phyloP scores from a whole-genome alignment of 78 protist genomes.

The Dictyostelium purpureum region DNA sequence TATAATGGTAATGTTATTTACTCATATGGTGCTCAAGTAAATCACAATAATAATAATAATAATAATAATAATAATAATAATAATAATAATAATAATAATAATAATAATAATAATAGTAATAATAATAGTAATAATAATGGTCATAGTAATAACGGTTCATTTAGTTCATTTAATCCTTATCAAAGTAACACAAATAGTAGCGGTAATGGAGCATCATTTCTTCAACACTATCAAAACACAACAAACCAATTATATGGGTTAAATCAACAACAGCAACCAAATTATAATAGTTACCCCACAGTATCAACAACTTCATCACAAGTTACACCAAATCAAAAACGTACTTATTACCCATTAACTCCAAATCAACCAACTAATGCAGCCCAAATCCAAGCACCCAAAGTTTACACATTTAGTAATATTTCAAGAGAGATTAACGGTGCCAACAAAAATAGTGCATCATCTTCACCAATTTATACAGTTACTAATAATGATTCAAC shows the following conservation, averaged over 20 bases:
- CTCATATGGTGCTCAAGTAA: background rate
- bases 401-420: no score
- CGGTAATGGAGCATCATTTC: background rate
- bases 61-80: slow-evolving; percentile 2
- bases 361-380: no score
- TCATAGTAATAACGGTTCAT: background rate
- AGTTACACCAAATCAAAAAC: no score
- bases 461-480: no score
- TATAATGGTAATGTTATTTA: background rate
- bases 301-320: no score
- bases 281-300: background rate
- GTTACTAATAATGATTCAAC: background rate
- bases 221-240: background rate
- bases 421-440: no score
- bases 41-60: slow-evolving; percentile 7
- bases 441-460: no score
- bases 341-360: no score
- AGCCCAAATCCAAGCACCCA: no score
- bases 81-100: background rate
- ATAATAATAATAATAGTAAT: background rate
- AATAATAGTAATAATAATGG: background rate
- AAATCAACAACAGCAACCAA: background rate
- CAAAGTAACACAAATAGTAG: background rate
- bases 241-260: background rate
- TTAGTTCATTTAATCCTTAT: background rate